Base-by-base conservation (phyloP, 768 basidiomycete genomes). In the Brasilioporus rufonigricans region DNA sequence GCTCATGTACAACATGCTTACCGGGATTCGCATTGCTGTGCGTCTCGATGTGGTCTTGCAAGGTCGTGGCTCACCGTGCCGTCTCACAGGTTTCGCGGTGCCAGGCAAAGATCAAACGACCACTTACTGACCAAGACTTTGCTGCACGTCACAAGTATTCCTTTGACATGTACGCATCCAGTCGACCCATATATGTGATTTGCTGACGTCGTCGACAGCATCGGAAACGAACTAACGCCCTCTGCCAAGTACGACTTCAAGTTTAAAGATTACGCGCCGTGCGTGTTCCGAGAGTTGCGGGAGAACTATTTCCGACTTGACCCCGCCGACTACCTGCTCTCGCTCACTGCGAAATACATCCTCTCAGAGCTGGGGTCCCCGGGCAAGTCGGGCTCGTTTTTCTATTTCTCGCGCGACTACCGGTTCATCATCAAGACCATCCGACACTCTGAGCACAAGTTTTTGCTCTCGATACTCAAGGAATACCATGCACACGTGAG, bases 361-460 rank as follows among this genome's bases (percentile, higher is more conserved):
- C 32, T 33, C 32, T 96, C 94, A 38, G 97, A 98, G 67, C 83
- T 99, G 29, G 97, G 97, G 21, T 97, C 94, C 0, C 96, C 97
- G 0, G 97, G 97, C 31, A 99, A 99, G 77, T 95, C 93, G 2
- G 97, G 97, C 29, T 95, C 92, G 14, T 99, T 99, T 76, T 99
- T 99, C 79, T 99, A 98, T 74, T 98, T 98, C 71, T 97, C 94
- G 7, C 82, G 94, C 39, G 96, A 99, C 76, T 99, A 98, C 67
- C 89, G 96, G 3, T 99, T 97, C 77, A 99, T 99, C 76, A 98
- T 99, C 84, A 99, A 99, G 75, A 99, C 96, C 18, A 98, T 99
- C 58, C 91, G 85, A 14, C 93, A 94, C 65, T 80, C 84, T 33
- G 97, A 99, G 68, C 94, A 97, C 79, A 91, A 92, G 70, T 98